Conservation (phyloP, 2,329 filamentous ascomycete genomes). For the Alternaria metachromatica region DNA sequence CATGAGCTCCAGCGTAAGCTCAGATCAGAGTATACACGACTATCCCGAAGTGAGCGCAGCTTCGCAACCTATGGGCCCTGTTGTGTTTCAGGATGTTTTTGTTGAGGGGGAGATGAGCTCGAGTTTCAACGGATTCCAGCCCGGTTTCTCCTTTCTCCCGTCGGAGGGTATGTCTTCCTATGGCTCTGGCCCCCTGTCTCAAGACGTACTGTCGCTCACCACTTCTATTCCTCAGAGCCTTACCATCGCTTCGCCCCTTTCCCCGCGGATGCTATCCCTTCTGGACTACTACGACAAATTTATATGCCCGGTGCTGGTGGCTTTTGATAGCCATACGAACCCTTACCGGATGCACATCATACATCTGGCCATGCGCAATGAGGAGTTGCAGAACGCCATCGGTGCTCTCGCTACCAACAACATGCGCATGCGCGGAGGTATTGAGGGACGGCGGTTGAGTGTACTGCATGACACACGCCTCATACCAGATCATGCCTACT, state of each 20-base stretch:
- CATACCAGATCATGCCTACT: constrained; percentile 48
- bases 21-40: constrained; percentile 54
- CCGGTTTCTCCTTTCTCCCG: constrained; percentile 49
- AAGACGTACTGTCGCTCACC: constrained; percentile 49
- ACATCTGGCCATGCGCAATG: constrained; percentile 76
- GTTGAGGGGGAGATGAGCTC: constrained; percentile 48
- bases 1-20: constrained; percentile 55
- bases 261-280: constrained; percentile 83
- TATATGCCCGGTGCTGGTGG: constrained; percentile 89
- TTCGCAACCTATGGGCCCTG: constrained; percentile 43
- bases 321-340: constrained; percentile 82
- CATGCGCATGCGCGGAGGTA: constrained; percentile 80
- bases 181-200: constrained; percentile 48
- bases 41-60: constrained; percentile 50
- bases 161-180: constrained; percentile 51
- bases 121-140: constrained; percentile 46
- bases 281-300: constrained; percentile 94
- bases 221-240: constrained; percentile 53
- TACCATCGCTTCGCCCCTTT: constrained; percentile 64
- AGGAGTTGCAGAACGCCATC: constrained; percentile 89
- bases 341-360: constrained; percentile 86
- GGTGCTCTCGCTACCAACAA: constrained; percentile 90
- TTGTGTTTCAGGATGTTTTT: constrained; percentile 49
- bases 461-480: constrained; percentile 39
- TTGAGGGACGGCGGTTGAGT: constrained; percentile 52